phyloP scores from a whole-genome alignment of 2,329 filamentous ascomycete genomes.

The Arthrocladium fulminans region DNA sequence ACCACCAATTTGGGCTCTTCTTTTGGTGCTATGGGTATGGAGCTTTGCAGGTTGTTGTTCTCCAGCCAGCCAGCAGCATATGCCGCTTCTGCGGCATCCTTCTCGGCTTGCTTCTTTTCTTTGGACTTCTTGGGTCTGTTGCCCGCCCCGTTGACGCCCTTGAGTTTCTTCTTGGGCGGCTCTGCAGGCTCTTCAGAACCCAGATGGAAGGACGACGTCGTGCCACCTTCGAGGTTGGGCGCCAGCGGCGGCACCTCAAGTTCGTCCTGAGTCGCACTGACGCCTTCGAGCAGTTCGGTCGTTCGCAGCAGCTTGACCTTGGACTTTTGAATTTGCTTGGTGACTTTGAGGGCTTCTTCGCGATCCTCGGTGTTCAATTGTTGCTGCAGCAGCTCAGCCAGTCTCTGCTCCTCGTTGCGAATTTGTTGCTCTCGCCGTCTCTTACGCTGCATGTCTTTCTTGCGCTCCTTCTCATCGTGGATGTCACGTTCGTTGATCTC shows the following conservation, averaged over 20 bases:
- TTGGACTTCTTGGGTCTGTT: slow-evolving; percentile 80
- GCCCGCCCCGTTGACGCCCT: slow-evolving; percentile 40
- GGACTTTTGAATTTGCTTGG: slow-evolving; percentile 78
- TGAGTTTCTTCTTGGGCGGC: slow-evolving; percentile 45
- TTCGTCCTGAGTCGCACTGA: slow-evolving; percentile 60
- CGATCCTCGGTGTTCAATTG: slow-evolving; percentile 74
- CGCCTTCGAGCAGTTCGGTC: slow-evolving; percentile 75
- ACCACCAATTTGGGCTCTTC: slow-evolving; percentile 43
- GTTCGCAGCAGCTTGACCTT: slow-evolving; percentile 91
- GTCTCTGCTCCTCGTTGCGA: slow-evolving; percentile 77
- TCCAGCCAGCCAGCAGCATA: slow-evolving; percentile 56
- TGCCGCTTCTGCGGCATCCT: slow-evolving; percentile 72
- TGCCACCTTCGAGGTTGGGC: slow-evolving; percentile 74
- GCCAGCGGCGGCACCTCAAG: slow-evolving; percentile 64
- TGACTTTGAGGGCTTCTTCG: slow-evolving; percentile 67
- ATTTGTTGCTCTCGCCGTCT: slow-evolving; percentile 88
- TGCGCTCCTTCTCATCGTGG: slow-evolving; percentile 92
- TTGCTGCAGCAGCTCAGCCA: slow-evolving; percentile 66
- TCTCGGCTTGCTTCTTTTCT: slow-evolving; percentile 60
- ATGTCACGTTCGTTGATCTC: slow-evolving; percentile 86
- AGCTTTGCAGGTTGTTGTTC: slow-evolving; percentile 30
- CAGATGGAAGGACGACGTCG: slow-evolving; percentile 74
- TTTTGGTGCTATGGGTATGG: slow-evolving; percentile 45
- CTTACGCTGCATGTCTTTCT: slow-evolving; percentile 99
- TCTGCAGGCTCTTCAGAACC: slow-evolving; percentile 44